phyloP scores from a whole-genome alignment of 2,329 filamentous ascomycete species.

The Sporothrix curviconia region DNA sequence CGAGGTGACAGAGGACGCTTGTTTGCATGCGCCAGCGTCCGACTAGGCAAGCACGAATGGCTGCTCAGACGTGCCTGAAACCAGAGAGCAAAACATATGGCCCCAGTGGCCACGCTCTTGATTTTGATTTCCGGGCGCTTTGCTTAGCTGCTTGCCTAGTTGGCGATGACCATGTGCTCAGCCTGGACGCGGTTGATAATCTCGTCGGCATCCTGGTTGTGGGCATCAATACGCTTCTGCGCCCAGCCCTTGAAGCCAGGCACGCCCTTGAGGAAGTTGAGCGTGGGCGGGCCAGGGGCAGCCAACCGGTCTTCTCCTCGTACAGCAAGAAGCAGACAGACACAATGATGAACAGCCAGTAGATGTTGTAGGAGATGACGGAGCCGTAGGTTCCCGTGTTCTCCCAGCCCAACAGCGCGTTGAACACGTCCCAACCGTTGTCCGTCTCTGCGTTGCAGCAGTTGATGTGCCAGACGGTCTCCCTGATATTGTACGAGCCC shows the following conservation, averaged over 20 bases:
- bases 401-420: conserved; percentile 77
- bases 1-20: no score
- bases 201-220: conserved; percentile 17
- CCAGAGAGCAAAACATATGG: no score
- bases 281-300: conserved; percentile 31
- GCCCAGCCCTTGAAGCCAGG: conserved; percentile 19
- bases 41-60: no score
- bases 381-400: conserved; percentile 86
- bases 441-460: conserved; percentile 71
- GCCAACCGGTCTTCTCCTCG: conserved; percentile 52
- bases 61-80: not conserved
- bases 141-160: not conserved
- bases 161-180: conserved; percentile 11
- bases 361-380: conserved; percentile 79
- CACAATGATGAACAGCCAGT: conserved; percentile 66
- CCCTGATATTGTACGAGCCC: conserved; percentile 69
- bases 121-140: not conserved
- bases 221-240: conserved; percentile 17
- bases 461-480: conserved; percentile 78
- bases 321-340: conserved; percentile 48
- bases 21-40: no score
- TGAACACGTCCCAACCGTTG: conserved; percentile 82
- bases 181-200: conserved; percentile 15
- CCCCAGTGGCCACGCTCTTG: no score
- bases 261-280: conserved; percentile 11